These are phyloP conservation scores for Ambrosia hybrid DNA, from an alignment of 140 eudicot genomes.

Conservation along the genomic window DNA sequence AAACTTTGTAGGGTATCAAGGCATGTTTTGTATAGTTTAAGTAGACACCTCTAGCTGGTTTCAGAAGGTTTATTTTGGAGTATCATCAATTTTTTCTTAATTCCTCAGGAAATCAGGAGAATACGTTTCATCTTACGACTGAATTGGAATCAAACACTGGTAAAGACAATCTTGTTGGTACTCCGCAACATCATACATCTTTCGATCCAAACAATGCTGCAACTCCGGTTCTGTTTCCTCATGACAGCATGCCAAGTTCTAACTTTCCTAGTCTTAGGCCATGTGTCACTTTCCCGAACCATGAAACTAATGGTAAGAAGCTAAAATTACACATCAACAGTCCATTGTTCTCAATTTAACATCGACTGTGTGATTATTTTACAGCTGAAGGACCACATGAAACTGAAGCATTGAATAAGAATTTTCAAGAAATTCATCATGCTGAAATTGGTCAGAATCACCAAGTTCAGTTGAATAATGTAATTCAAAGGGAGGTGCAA, in stretches of 20 bases:
- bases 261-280: constrained; percentile 36
- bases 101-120: constrained; percentile 29
- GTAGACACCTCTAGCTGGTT: constrained; percentile 2
- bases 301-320: constrained; percentile 32
- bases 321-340: not conserved
- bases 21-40: constrained; percentile 18
- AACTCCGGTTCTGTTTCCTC: constrained; percentile 8
- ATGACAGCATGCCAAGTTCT: constrained; percentile 20
- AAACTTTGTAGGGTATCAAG: constrained; percentile 32
- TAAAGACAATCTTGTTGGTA: constrained; percentile 13
- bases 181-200: constrained; percentile 21
- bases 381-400: constrained; percentile 39
- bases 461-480: constrained; percentile 24
- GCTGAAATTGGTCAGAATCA: constrained; percentile 10
- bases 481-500: constrained; percentile 6
- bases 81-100: not conserved
- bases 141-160: constrained; percentile 28
- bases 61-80: not conserved
- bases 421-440: constrained; percentile 31
- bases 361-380: constrained; percentile 10
- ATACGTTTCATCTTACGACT: constrained; percentile 17
- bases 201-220: constrained; percentile 17
- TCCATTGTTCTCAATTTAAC: constrained; percentile 19
- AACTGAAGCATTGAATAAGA: constrained; percentile 27
- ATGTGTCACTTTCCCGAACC: constrained; percentile 34